Evolutionary conservation across 2,329 filamentous ascomycete species (phyloP), one percentile per base, ranked within the genome.

Genomic region (Thelonectria rubi): DNA sequence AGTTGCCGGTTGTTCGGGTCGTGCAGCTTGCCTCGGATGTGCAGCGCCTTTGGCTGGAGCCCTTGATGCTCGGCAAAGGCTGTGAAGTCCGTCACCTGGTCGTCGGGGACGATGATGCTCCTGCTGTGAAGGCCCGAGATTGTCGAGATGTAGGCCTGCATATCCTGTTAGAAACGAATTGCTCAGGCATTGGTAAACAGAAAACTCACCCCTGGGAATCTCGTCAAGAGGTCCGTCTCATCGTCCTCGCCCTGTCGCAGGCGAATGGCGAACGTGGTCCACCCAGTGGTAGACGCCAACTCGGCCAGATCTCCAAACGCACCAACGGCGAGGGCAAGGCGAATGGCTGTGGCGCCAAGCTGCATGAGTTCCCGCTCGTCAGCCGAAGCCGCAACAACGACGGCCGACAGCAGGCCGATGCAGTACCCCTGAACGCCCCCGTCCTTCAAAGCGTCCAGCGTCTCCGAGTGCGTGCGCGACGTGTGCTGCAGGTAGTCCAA

Each of bases 361-460:
- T 56, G 7, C 11, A 59, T 30, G 8, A 67, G 18, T 17, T 67
- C 63, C 11, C 47, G 6, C 18, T 67, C 60, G 30, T 64, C 52
- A 17, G 46, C 48, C 15, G 65, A 60, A 5, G 55, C 48, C 15
- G 63, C 63, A 17, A 64, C 50, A 42, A 65, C 21, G 17, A 64
- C 46, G 5, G 65, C 65, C 6, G 63, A 59, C 32, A 65, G 45
- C n/a, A 67, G 47, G 2, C 65, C 65, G 17, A 62, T 64, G 39
- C 65, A 67, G 43, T 62, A 65, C n/a, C 65, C 65, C 18, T 67
- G 65, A 37, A 64, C 50, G 15, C 63, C 55, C 15, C 57, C 57
- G n/a, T 60, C 45, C 26, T 55, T 50, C n/a, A 60, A 37, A 43
- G 40, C 46, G 7, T 62, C 51, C 14, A 64, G 20, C 18, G 37